phyloP scores from a whole-genome alignment of 2,329 filamentous ascomycete genomes.

The Zalaria sp. region DNA sequence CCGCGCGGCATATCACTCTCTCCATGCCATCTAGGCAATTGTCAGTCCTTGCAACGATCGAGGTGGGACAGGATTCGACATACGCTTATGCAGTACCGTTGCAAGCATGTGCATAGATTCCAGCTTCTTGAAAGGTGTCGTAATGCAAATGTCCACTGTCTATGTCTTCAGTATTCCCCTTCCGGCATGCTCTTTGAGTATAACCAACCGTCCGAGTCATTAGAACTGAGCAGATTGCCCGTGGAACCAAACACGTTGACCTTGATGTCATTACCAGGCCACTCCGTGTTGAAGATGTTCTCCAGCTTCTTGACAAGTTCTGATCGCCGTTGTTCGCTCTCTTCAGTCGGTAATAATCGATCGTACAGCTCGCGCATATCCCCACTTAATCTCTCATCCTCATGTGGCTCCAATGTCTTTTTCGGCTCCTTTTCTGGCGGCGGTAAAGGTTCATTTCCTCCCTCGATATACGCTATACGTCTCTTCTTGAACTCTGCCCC shows the following conservation, averaged over 20 bases:
- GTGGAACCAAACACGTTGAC: constrained; percentile 97
- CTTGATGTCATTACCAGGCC: constrained; percentile 79
- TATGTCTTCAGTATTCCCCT: background rate
- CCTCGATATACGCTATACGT: constrained; percentile 72
- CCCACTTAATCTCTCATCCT: constrained; percentile 60
- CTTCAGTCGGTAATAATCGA: constrained; percentile 64
- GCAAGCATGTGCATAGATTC: constrained; percentile 87
- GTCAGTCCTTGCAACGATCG: background rate
- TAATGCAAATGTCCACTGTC: constrained; percentile 92
- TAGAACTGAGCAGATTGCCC: constrained; percentile 85
- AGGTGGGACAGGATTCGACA: constrained; percentile 20
- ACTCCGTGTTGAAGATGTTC: constrained; percentile 74
- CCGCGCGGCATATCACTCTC: constrained; percentile 84
- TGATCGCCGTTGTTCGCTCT: constrained; percentile 62
- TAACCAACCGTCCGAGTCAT: constrained; percentile 78
- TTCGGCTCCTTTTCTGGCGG: constrained; percentile 56
- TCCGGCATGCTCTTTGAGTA: background rate
- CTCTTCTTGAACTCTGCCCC: constrained; percentile 67
- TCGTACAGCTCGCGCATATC: constrained; percentile 82
- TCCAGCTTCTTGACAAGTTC: constrained; percentile 79
- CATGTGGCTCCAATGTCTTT: constrained; percentile 53
- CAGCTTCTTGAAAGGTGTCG: constrained; percentile 73
- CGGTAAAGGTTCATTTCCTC: constrained; percentile 67
- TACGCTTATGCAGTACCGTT: constrained; percentile 72
- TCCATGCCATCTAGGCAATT: constrained; percentile 71